A percentile compares a stretch with the other conserved stretches of the same genome.
These are phyloP conservation scores for Dactylellina haptotyla DNA, from an alignment of 2,329 filamentous ascomycete species.

Conservation along the genomic window DNA sequence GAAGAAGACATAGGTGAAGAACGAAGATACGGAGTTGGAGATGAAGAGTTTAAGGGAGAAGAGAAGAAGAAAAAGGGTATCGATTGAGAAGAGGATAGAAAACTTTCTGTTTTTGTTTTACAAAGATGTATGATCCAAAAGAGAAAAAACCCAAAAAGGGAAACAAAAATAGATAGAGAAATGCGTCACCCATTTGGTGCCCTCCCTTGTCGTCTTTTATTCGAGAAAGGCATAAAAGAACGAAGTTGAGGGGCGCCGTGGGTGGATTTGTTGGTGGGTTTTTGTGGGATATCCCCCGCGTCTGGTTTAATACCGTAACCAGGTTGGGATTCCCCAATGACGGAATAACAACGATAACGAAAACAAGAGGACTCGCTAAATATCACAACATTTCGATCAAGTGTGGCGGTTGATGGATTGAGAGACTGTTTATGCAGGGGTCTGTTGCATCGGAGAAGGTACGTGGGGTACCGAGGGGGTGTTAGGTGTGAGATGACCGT, in stretches of 20 bases:
- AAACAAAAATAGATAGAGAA: constrained; percentile 40
- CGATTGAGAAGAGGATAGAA: constrained; percentile 47
- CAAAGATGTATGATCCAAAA: constrained; percentile 44
- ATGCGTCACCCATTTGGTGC: constrained; percentile 23
- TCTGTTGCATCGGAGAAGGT: constrained; percentile 33
- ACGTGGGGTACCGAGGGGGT: constrained; percentile 27
- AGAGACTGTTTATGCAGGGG: constrained; percentile 17
- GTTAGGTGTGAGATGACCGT: constrained; percentile 26
- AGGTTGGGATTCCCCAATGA: not conserved
- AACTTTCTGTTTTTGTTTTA: constrained; percentile 41
- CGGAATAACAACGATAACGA: constrained; percentile 27
- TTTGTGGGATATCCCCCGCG: not conserved
- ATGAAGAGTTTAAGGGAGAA: constrained; percentile 8
- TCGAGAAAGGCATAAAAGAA: constrained; percentile 55
- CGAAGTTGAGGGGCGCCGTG: not conserved
- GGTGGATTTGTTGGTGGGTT: constrained; percentile 6
- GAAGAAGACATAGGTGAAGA: not conserved
- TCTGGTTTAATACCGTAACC: not conserved
- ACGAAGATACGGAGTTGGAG: not conserved
- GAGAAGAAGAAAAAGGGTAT: constrained; percentile 45
- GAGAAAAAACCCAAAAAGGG: constrained; percentile 53
- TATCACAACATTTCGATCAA: constrained; percentile 43
- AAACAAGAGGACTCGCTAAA: constrained; percentile 49
- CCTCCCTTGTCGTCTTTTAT: constrained; percentile 55
- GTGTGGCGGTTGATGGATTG: constrained; percentile 1